A percentile compares a stretch with the other conserved stretches of the same genome.
Evolutionary conservation across 176 grass and related monocot genomes (phyloP).

Genomic region (Miscanthus lutarioriparius): DNA sequence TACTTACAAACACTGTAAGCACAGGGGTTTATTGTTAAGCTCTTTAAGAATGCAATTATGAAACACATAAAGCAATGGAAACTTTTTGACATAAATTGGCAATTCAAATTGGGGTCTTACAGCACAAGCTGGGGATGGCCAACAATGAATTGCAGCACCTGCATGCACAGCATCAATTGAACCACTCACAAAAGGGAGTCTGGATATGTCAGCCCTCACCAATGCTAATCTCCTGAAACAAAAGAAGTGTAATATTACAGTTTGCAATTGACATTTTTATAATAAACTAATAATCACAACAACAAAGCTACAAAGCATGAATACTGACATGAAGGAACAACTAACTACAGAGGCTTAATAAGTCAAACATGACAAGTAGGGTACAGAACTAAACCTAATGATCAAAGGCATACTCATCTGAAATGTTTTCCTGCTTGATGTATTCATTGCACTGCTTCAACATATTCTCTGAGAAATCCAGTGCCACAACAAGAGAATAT

Average conservation of each 20-base stretch:
- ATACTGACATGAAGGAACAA: not conserved
- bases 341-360: not conserved
- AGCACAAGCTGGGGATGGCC: slow-evolving; percentile 85
- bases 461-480: slow-evolving; percentile 99
- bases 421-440: slow-evolving; percentile 65
- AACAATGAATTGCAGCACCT: slow-evolving; percentile 93
- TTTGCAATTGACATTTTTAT: not conserved
- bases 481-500: slow-evolving; percentile 78
- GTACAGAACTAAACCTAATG: slow-evolving; percentile 1
- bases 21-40: not conserved
- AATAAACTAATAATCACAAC: not conserved
- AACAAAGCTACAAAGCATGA: not conserved
- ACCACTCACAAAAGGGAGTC: slow-evolving; percentile 65
- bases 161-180: slow-evolving; percentile 95
- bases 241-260: not conserved
- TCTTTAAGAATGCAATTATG: not conserved
- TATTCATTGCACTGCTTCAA: slow-evolving; percentile 79
- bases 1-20: not conserved
- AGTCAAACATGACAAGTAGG: not conserved
- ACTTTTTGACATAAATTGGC: not conserved
- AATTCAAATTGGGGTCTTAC: slow-evolving; percentile 49
- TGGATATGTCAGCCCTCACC: slow-evolving; percentile 90
- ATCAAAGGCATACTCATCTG: slow-evolving; percentile 56
- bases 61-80: not conserved
- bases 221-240: slow-evolving; percentile 62